Conservation (phyloP, 805 yeast genomes). For the Candida tibetensis region DNA sequence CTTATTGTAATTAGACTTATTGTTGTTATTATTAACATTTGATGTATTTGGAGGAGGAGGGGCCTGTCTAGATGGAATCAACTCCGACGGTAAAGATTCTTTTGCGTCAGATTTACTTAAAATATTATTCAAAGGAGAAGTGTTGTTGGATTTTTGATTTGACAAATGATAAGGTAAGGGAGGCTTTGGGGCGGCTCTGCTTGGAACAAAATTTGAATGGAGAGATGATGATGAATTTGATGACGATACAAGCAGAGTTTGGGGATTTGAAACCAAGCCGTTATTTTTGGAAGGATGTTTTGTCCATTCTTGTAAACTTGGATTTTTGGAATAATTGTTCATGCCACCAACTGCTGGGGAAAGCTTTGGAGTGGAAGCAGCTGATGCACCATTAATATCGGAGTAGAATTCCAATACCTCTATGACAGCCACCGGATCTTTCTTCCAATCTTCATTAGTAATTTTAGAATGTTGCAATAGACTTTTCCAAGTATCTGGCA, state of each 20-base stretch:
- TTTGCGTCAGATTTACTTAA: conserved; percentile 20
- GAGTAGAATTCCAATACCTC: conserved; percentile 58
- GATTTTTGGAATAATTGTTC: conserved; percentile 22
- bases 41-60: conserved; percentile 48
- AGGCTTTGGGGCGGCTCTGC: conserved; percentile 43
- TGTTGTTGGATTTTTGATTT: conserved; percentile 11
- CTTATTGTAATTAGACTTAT: conserved; percentile 10
- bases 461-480: conserved; percentile 57
- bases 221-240: conserved; percentile 9
- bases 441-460: conserved; percentile 60
- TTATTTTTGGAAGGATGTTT: conserved; percentile 21
- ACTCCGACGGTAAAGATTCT: conserved; percentile 8
- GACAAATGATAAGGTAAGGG: conserved; percentile 41
- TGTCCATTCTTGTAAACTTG: conserved; percentile 44
- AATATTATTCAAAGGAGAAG: conserved; percentile 35
- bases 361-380: conserved; percentile 23
- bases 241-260: not conserved
- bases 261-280: conserved; percentile 4
- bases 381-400: conserved; percentile 42
- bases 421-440: conserved; percentile 62
- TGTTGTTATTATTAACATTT: conserved; percentile 6
- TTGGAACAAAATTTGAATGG: conserved; percentile 27
- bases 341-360: conserved; percentile 23
- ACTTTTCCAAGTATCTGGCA: conserved; percentile 58
- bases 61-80: conserved; percentile 52